Percentiles rank a stretch among this genome's conserved stretches.
Evolutionary conservation across 139 green algal species (phyloP).

Genomic region (Coelastrella sp.): DNA sequence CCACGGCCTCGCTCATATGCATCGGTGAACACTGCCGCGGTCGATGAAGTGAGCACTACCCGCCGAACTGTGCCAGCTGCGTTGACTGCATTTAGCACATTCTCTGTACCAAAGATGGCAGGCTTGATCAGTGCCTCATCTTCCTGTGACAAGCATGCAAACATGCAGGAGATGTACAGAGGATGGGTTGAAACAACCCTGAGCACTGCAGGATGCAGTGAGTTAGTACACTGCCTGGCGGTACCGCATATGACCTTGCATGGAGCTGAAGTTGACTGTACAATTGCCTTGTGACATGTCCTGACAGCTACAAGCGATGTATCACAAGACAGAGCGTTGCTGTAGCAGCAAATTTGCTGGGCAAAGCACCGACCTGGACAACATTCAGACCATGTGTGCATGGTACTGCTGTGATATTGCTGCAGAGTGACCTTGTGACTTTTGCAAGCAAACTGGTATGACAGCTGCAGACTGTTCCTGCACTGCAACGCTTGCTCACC

Average conservation of each 20-base stretch:
- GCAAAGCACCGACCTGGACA: no score
- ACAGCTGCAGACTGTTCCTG: no score
- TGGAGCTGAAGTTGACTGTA: no score
- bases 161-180: not conserved
- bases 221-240: no score
- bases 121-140: conserved; percentile 58
- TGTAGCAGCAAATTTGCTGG: no score
- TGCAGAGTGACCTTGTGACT: not conserved
- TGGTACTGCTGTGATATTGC: not conserved
- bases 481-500: not conserved
- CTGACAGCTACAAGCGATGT: no score
- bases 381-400: not conserved
- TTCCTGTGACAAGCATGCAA: conserved; percentile 14
- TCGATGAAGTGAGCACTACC: conserved; percentile 72
- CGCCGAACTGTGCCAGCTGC: conserved; percentile 53
- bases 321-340: no score
- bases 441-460: no score
- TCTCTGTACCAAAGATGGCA: conserved; percentile 68
- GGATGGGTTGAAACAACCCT: not conserved
- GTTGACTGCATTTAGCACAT: conserved; percentile 69
- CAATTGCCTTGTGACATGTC: no score
- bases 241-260: no score
- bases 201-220: not conserved
- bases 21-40: conserved; percentile 56
- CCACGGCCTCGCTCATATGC: conserved; percentile 40